Conservation (phyloP, 345 rosid genomes). For the Eucalyptus virginea region DNA sequence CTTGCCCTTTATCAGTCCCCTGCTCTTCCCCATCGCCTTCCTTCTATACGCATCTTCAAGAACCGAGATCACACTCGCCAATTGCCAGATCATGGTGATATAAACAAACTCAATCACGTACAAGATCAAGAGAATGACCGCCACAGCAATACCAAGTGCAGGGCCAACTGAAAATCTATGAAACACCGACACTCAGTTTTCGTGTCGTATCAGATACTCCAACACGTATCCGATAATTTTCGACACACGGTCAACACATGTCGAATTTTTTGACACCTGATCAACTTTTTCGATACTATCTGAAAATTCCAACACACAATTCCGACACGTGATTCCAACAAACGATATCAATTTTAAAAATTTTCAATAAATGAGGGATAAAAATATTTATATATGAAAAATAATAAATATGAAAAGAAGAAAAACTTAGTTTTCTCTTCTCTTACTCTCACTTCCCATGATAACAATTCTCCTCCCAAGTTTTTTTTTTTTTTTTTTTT, state of each 20-base stretch:
- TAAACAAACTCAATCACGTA: conserved; percentile 15
- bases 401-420: too few species aligned
- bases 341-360: too few species aligned
- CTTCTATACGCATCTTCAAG: conserved; percentile 30
- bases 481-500: too few species aligned
- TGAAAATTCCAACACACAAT: fast-evolving
- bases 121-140: not conserved
- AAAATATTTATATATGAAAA: too few species aligned
- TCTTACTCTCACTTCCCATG: too few species aligned
- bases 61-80: conserved; percentile 42
- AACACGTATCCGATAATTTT: fast-evolving
- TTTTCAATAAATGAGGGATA: fast-evolving
- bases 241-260: fast-evolving
- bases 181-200: fast-evolving
- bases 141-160: not conserved
- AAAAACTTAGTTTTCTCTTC: too few species aligned
- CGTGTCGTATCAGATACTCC: fast-evolving
- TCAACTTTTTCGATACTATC: fast-evolving
- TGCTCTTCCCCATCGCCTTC: conserved; percentile 26
- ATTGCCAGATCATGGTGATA: conserved; percentile 23
- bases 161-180: not conserved
- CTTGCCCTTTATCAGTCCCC: conserved; percentile 30
- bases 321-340: fast-evolving
- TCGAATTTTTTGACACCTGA: fast-evolving
- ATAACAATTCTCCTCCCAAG: too few species aligned